Percentiles rank a stretch among this genome's conserved stretches.
Conservation (phyloP, 106 monocot genomes). For the Iris macrosiphon region DNA sequence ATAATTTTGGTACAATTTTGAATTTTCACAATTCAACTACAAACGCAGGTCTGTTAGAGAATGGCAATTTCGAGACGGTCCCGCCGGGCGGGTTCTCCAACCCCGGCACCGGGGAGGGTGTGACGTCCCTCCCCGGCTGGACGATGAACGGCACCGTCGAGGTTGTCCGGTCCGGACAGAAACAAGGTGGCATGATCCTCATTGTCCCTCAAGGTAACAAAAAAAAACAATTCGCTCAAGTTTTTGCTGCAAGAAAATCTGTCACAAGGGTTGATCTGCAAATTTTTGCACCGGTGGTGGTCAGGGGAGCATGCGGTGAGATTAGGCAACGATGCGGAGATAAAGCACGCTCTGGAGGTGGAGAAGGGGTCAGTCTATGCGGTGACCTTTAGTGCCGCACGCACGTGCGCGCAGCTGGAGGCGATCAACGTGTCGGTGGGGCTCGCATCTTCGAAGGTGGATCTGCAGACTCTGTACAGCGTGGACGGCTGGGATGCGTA, state of each 20-base stretch:
- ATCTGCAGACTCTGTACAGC: slow-evolving; percentile 93
- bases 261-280: neutral
- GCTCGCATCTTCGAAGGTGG: slow-evolving; percentile 32
- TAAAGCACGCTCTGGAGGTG: slow-evolving; percentile 48
- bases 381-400: slow-evolving; percentile 85
- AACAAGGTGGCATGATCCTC: slow-evolving; percentile 95
- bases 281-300: neutral
- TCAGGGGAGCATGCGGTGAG: slow-evolving; percentile 71
- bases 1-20: too few relatives aligned
- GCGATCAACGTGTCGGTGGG: slow-evolving; percentile 67
- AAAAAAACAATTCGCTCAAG: neutral
- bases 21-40: too few relatives aligned
- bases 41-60: slow-evolving; percentile 66
- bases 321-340: slow-evolving; percentile 84
- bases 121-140: slow-evolving; percentile 56
- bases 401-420: slow-evolving; percentile 94
- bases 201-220: slow-evolving; percentile 86
- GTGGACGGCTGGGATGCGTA: slow-evolving; percentile 95
- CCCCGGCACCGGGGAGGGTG: slow-evolving; percentile 21
- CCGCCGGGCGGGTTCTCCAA: slow-evolving; percentile 55
- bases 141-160: slow-evolving; percentile 80
- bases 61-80: slow-evolving; percentile 77
- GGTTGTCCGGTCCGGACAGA: slow-evolving; percentile 77
- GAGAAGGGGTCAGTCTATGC: slow-evolving; percentile 74
- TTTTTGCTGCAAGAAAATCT: neutral